A percentile compares a stretch with the other conserved stretches of the same genome.
Conservation (phyloP, 352 stramenopile genomes). For the Phytophthora chlamydospora region DNA sequence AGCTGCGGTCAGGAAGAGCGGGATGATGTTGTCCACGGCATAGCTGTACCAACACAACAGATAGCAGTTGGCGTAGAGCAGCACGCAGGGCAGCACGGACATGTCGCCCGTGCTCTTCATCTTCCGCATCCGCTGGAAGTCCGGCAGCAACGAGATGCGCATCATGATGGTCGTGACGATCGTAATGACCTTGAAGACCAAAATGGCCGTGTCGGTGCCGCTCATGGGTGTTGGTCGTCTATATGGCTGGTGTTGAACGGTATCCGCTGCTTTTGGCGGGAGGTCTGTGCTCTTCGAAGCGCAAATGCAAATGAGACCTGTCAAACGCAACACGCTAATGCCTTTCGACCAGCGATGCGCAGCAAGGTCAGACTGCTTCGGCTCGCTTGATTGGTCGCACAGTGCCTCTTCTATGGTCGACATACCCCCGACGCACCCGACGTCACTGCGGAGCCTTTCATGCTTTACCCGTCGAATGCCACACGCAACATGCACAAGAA, state of each 20-base stretch:
- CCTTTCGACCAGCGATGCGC: constrained; percentile 1
- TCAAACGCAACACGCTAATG: background rate
- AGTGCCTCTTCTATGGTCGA: constrained; percentile 19
- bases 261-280: too few relatives aligned
- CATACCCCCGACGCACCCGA: background rate
- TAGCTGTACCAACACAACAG: constrained; percentile 49
- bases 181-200: constrained; percentile 39
- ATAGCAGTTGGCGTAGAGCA: constrained; percentile 41
- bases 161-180: constrained; percentile 50
- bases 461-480: too few relatives aligned
- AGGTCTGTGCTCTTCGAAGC: background rate
- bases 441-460: too few relatives aligned
- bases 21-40: constrained; percentile 48
- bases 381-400: constrained; percentile 23
- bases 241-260: background rate
- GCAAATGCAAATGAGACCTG: constrained; percentile 17
- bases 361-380: constrained; percentile 17
- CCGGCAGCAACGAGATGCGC: constrained; percentile 47
- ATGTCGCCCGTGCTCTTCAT: constrained; percentile 39
- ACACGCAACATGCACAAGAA: background rate
- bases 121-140: constrained; percentile 45
- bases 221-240: constrained; percentile 12
- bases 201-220: constrained; percentile 12
- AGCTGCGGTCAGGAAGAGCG: constrained; percentile 43
- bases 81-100: constrained; percentile 33